Base-by-base conservation (phyloP, 169 alveolate genomes). In the Sarcocystis neurona region DNA sequence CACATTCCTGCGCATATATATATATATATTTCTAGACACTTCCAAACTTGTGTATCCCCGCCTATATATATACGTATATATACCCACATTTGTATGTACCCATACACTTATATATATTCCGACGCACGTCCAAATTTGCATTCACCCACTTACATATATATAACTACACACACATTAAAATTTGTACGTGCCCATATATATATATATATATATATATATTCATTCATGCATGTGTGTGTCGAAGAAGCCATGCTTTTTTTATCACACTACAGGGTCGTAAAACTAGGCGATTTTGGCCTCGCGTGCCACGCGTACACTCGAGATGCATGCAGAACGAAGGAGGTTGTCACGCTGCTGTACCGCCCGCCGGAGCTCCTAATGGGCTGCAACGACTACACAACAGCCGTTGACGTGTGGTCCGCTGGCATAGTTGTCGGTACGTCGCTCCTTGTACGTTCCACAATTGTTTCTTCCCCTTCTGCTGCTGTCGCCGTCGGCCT, bases 291-390 rank as follows among this genome's bases (percentile, higher is more conserved):
- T 53, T 89, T 89, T 41, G 92, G 92, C 39, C 63, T 89, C 43
- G 44, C 89, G 77, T 43, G 92, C 75, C 46, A 39, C 60, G 2
- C 32, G 48, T 58, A 50, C 47, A 23, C 48, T 10, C 41, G 30
- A 12, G 82, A 88, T 10, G 4, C 37, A 39, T 56, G 47, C 32
- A 58, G 47, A 20, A 89, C 92, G 3, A 84, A n/a, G 20, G 92
- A 89, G 15, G 92, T 89, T 23, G 92, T 89, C 44, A 89, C 92
- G 20, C 60, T 48, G 63, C 84, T 77, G 91, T 99, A 99, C 89
- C 92, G 99, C 58, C 99, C 99, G 1, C 99, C 99, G 0, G 99
- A 99, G 92, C 95, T 99, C 39, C 98, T 99, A 93, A 95, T 99
- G 80, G 99, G 99, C 41, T 97, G 99, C 12, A 97, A 98, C 41